phyloP scores from a whole-genome alignment of 306 rosid genomes.

The Echinosophora koreensis region DNA sequence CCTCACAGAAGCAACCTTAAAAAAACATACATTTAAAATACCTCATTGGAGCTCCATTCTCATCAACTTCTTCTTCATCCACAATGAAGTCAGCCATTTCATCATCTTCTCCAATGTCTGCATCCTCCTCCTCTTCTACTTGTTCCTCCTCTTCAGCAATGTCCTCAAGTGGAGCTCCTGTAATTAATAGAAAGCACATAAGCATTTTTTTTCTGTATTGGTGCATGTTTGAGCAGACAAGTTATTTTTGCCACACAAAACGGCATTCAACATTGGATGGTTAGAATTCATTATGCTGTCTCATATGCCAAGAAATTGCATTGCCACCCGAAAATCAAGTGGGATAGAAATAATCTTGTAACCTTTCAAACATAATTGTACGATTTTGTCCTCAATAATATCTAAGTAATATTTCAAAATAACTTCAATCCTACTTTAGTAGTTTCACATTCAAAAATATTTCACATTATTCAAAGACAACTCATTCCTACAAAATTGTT shows the following conservation, averaged over 20 bases:
- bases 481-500: neutral
- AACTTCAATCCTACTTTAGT: neutral
- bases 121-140: conserved; percentile 92
- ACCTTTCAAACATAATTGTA: neutral
- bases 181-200: conserved; percentile 19
- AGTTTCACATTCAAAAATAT: conserved; percentile 3
- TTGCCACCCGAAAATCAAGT: neutral
- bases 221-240: conserved; percentile 7
- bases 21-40: conserved; percentile 41
- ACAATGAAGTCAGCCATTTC: conserved; percentile 99
- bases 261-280: neutral
- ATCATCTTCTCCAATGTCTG: conserved; percentile 92
- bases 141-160: conserved; percentile 95
- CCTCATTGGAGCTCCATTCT: conserved; percentile 83
- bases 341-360: neutral
- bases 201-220: conserved; percentile 27
- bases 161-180: conserved; percentile 88
- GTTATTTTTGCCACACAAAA: conserved; percentile 24
- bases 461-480: conserved; percentile 9
- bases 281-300: neutral
- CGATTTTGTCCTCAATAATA: neutral
- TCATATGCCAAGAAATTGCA: conserved; percentile 3
- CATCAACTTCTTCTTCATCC: conserved; percentile 87
- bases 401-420: conserved; percentile 7
- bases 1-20: too few species aligned